Percentiles rank a stretch among this genome's conserved stretches.
Conservation (phyloP, 805 yeast species). For the Henningerozyma blattae region DNA sequence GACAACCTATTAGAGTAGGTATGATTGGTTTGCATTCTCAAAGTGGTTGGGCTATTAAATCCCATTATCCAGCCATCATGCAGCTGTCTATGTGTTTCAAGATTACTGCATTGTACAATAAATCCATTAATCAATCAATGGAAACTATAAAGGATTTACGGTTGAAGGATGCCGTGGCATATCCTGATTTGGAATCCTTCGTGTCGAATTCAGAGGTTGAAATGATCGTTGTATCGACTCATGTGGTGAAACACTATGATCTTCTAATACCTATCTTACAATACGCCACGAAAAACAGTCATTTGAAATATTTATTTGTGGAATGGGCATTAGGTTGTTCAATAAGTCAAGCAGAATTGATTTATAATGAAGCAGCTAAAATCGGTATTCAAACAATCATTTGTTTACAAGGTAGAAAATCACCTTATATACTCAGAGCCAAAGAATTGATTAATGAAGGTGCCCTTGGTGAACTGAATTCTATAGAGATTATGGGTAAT, state of each 20-base stretch:
- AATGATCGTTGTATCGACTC: slow-evolving; percentile 9
- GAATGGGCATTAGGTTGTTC: slow-evolving; percentile 13
- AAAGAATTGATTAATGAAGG: slow-evolving; percentile 12
- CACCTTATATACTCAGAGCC: slow-evolving; percentile 13
- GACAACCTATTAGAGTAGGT: slow-evolving; percentile 7
- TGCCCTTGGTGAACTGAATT: slow-evolving; percentile 12
- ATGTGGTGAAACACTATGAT: slow-evolving; percentile 6
- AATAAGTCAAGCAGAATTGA: slow-evolving; percentile 6
- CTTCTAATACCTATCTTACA: slow-evolving; percentile 6
- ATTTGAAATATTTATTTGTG: slow-evolving; percentile 8
- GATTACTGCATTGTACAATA: slow-evolving; percentile 9
- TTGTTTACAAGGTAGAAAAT: slow-evolving; percentile 13
- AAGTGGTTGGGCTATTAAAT: slow-evolving; percentile 12
- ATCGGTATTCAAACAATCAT: slow-evolving; percentile 10
- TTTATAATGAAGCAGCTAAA: slow-evolving; percentile 6
- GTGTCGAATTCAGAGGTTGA: slow-evolving; percentile 7
- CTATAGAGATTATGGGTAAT: slow-evolving; percentile 11
- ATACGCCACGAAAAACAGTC: slow-evolving; percentile 1
- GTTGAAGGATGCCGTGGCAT: slow-evolving; percentile 8
- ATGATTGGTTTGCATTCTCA: slow-evolving; percentile 8
- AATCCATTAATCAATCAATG: slow-evolving; percentile 5
- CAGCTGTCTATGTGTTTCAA: slow-evolving; percentile 10
- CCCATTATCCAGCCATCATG: slow-evolving; percentile 10
- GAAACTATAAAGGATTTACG: slow-evolving; percentile 7
- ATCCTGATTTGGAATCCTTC: slow-evolving; percentile 7